phyloP scores from a whole-genome alignment of 306 rosid species.

The Pterocarpus santalinus region DNA sequence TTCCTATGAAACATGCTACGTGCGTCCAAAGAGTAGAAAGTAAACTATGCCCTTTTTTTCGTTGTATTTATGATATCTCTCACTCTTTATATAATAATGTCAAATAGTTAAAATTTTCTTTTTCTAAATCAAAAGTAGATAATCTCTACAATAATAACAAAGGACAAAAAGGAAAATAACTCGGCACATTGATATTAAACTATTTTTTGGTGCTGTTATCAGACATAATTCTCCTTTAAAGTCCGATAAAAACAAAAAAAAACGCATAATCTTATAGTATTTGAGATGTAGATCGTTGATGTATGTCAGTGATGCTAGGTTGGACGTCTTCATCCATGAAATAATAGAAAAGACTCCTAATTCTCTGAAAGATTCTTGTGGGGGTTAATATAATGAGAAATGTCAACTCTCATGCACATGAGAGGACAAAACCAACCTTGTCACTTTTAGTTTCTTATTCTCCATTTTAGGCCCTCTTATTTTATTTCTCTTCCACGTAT shows the following conservation, averaged over 20 bases:
- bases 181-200: not conserved
- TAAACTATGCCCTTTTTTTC: not conserved
- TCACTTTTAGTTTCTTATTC: constrained; percentile 8
- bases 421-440: constrained; percentile 44
- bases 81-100: not conserved
- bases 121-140: constrained; percentile 13
- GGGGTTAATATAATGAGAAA: constrained; percentile 39
- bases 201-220: not conserved
- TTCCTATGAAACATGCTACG: constrained; percentile 24
- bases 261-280: constrained; percentile 9
- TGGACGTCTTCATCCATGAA: constrained; percentile 48
- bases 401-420: constrained; percentile 41
- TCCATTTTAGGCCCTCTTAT: constrained; percentile 24
- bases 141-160: constrained; percentile 21
- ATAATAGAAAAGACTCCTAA: constrained; percentile 37
- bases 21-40: constrained; percentile 20
- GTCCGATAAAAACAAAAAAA: constrained; percentile 16
- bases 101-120: not conserved
- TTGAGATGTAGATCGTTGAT: constrained; percentile 32
- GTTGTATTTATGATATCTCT: no score
- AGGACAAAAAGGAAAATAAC: constrained; percentile 28
- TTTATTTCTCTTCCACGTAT: not conserved
- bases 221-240: constrained; percentile 50
- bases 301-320: constrained; percentile 39
- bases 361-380: constrained; percentile 49